Evolutionary conservation across 768 basidiomycete species (phyloP).

Genomic region (Calocera cornea): DNA sequence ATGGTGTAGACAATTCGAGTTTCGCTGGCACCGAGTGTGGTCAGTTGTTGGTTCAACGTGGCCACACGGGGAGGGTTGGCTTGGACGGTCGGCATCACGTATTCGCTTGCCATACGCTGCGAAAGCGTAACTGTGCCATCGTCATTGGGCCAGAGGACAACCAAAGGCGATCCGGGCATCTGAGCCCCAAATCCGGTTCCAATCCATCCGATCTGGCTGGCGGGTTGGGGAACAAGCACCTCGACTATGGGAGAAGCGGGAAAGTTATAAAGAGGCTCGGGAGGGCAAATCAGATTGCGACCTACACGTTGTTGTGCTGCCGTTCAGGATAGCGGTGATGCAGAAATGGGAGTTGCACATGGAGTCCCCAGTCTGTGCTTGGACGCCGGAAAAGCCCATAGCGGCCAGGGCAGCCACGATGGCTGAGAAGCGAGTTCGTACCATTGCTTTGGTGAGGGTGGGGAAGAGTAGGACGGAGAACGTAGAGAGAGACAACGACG

Average conservation of each 20-base stretch:
- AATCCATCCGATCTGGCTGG: conserved; percentile 5
- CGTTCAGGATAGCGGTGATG: not conserved
- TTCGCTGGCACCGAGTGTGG: conserved; percentile 25
- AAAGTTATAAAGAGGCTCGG: not conserved
- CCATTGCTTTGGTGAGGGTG: not conserved
- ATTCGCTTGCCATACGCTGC: conserved; percentile 40
- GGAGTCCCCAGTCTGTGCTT: not conserved
- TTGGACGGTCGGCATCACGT: conserved; percentile 46
- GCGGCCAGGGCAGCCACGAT: not conserved
- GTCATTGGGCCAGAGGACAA: conserved; percentile 57
- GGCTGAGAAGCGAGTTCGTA: not conserved
- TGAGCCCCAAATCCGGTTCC: conserved; percentile 10
- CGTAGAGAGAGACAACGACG: not conserved
- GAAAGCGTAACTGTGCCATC: conserved; percentile 52
- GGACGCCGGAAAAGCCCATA: not conserved
- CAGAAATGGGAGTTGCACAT: conserved; percentile 2
- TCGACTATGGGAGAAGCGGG: not conserved
- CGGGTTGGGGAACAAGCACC: not conserved
- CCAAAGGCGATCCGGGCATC: conserved; percentile 33
- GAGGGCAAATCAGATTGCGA: not conserved
- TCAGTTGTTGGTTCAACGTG: conserved; percentile 26
- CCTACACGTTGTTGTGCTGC: conserved; percentile 1
- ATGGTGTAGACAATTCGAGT: conserved; percentile 19
- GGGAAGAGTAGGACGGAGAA: not conserved
- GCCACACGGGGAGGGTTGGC: conserved; percentile 41